Percentiles rank a stretch among this genome's conserved stretches.
Conservation (phyloP, 176 grass and related monocot genomes). For the Raddia guianensis region DNA sequence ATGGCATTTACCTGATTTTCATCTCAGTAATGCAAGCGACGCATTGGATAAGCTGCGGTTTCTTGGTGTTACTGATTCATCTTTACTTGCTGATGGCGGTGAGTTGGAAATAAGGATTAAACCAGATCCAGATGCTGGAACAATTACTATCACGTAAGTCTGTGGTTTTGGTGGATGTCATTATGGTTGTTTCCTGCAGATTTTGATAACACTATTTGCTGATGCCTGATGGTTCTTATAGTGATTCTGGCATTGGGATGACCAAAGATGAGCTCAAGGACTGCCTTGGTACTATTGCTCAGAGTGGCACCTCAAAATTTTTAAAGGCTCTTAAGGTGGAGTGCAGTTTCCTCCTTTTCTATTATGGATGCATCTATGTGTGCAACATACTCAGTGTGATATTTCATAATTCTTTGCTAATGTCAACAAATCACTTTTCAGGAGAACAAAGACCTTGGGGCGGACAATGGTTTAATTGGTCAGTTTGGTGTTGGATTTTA, state of each 20-base stretch:
- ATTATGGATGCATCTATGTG: not conserved
- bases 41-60: slow-evolving; percentile 91
- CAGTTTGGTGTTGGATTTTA: slow-evolving; percentile 96
- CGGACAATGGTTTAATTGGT: slow-evolving; percentile 82
- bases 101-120: slow-evolving; percentile 87
- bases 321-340: slow-evolving; percentile 76
- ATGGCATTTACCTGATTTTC: not conserved
- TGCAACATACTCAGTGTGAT: not conserved
- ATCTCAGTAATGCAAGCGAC: slow-evolving; percentile 77
- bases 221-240: not conserved
- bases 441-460: slow-evolving; percentile 83
- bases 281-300: slow-evolving; percentile 95
- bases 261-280: slow-evolving; percentile 94
- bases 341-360: not conserved
- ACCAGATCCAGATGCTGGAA: slow-evolving; percentile 73
- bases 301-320: slow-evolving; percentile 96
- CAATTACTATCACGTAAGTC: slow-evolving; percentile 75
- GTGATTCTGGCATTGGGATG: slow-evolving; percentile 87
- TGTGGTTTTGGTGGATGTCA: not conserved
- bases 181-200: not conserved
- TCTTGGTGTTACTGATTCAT: slow-evolving; percentile 80
- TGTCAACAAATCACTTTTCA: slow-evolving; percentile 28
- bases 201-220: not conserved
- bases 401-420: slow-evolving; percentile 16
- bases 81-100: slow-evolving; percentile 64